A percentile compares a stretch with the other conserved stretches of the same genome.
Conservation (phyloP, 2,329 filamentous ascomycete genomes). For the Diaporthe sp. region DNA sequence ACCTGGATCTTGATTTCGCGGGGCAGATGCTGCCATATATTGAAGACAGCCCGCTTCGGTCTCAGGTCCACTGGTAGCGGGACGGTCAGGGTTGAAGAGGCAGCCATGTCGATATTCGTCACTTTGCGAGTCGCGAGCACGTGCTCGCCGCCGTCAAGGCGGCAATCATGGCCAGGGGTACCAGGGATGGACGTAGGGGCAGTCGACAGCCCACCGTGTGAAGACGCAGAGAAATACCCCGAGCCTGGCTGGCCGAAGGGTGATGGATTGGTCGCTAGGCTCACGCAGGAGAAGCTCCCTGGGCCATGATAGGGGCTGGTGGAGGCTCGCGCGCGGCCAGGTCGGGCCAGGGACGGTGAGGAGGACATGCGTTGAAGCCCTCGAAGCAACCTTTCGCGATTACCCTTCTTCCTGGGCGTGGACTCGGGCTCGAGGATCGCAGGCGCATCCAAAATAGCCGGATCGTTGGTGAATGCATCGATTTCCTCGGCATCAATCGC, state of each 20-base stretch:
- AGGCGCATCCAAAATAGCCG: constrained; percentile 39
- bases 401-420: constrained; percentile 72
- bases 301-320: constrained; percentile 75
- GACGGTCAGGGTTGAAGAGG: constrained; percentile 57
- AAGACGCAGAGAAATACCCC: constrained; percentile 49
- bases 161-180: constrained; percentile 57
- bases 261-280: constrained; percentile 61
- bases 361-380: constrained; percentile 87
- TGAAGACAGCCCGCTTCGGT: constrained; percentile 62
- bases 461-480: constrained; percentile 41
- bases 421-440: constrained; percentile 46
- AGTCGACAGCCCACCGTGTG: constrained; percentile 50
- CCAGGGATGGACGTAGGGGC: constrained; percentile 56
- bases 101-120: constrained; percentile 59
- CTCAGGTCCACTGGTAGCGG: constrained; percentile 76
- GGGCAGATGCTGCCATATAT: constrained; percentile 87
- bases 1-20: constrained; percentile 85
- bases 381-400: constrained; percentile 77
- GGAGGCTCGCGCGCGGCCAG: constrained; percentile 75
- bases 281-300: constrained; percentile 68
- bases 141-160: constrained; percentile 58
- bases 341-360: constrained; percentile 77
- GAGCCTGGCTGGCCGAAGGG: constrained; percentile 55
- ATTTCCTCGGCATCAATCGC: constrained; percentile 40
- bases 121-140: constrained; percentile 70